A percentile compares a stretch with the other conserved stretches of the same genome.
phyloP scores from a whole-genome alignment of 2,329 filamentous ascomycete species.

The Phialophora chinensis region DNA sequence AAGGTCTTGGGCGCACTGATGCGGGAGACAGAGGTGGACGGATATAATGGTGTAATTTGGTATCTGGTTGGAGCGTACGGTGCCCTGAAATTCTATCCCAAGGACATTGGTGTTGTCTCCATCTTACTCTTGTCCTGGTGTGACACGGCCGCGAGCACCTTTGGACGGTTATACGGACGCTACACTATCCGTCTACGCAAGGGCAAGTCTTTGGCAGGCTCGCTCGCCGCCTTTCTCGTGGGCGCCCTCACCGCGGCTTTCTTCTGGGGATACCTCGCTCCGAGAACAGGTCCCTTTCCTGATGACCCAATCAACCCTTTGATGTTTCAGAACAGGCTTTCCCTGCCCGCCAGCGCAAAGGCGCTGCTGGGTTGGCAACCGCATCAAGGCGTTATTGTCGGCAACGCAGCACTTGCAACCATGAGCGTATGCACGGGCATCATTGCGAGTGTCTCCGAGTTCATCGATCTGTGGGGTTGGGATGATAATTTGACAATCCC shows the following conservation, averaged over 20 bases:
- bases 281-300: conserved; percentile 67
- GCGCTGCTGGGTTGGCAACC: conserved; percentile 66
- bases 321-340: conserved; percentile 79
- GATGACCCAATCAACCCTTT: conserved; percentile 68
- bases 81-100: conserved; percentile 85
- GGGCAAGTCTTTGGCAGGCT: conserved; percentile 92
- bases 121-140: conserved; percentile 95
- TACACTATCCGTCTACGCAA: conserved; percentile 84
- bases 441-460: conserved; percentile 85
- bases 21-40: conserved; percentile 92
- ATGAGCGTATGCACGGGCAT: conserved; percentile 90
- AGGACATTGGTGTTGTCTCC: conserved; percentile 88
- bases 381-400: conserved; percentile 67
- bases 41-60: conserved; percentile 97
- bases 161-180: conserved; percentile 85
- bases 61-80: conserved; percentile 91
- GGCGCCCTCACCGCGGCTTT: conserved; percentile 81
- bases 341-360: conserved; percentile 67
- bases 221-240: conserved; percentile 78
- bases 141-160: conserved; percentile 94
- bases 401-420: conserved; percentile 73
- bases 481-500: conserved; percentile 98
- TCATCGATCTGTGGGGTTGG: conserved; percentile 89
- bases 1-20: conserved; percentile 84
- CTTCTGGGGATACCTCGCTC: conserved; percentile 89